Conservation (phyloP, 2,329 filamentous ascomycete species). For the Chlorencoelia australis region DNA sequence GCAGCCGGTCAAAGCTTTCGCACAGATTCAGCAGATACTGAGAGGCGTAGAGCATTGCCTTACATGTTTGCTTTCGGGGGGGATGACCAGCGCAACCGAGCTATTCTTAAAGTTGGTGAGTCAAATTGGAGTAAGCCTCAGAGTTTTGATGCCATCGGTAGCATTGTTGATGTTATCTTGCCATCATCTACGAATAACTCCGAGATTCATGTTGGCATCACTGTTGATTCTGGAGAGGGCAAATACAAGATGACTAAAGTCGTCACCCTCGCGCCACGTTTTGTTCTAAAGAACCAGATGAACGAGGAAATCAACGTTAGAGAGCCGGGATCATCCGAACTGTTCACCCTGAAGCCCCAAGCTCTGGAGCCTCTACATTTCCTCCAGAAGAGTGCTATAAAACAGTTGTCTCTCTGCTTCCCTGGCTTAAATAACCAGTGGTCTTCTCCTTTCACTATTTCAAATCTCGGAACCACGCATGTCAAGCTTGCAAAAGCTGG, state of each 20-base stretch:
- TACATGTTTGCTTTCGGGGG: slow-evolving; percentile 93
- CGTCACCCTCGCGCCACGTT: slow-evolving; percentile 83
- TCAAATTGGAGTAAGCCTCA: slow-evolving; percentile 96
- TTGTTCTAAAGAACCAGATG: slow-evolving; percentile 88
- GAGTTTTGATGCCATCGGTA: slow-evolving; percentile 95
- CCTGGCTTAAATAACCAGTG: slow-evolving; percentile 93
- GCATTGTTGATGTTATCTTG: slow-evolving; percentile 77
- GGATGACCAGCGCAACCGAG: slow-evolving; percentile 85
- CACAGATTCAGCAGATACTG: slow-evolving; percentile 36
- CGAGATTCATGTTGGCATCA: slow-evolving; percentile 87
- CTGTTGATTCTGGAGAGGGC: slow-evolving; percentile 80
- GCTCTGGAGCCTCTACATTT: slow-evolving; percentile 82
- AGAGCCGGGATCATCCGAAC: slow-evolving; percentile 82
- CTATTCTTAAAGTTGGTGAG: slow-evolving; percentile 75
- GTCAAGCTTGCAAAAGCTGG: slow-evolving; percentile 88
- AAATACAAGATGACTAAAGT: slow-evolving; percentile 98
- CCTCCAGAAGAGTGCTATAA: slow-evolving; percentile 69
- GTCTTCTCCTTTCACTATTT: slow-evolving; percentile 97
- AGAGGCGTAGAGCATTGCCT: slow-evolving; percentile 66
- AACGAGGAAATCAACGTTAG: slow-evolving; percentile 81
- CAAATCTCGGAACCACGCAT: slow-evolving; percentile 83
- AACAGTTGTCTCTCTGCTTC: slow-evolving; percentile 88
- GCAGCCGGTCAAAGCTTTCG: slow-evolving; percentile 71
- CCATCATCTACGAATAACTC: slow-evolving; percentile 57
- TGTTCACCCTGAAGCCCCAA: slow-evolving; percentile 67